Percentiles rank a stretch among this genome's conserved stretches.
Conservation (phyloP, 2,329 filamentous ascomycete species). For the Colletotrichum sp. region DNA sequence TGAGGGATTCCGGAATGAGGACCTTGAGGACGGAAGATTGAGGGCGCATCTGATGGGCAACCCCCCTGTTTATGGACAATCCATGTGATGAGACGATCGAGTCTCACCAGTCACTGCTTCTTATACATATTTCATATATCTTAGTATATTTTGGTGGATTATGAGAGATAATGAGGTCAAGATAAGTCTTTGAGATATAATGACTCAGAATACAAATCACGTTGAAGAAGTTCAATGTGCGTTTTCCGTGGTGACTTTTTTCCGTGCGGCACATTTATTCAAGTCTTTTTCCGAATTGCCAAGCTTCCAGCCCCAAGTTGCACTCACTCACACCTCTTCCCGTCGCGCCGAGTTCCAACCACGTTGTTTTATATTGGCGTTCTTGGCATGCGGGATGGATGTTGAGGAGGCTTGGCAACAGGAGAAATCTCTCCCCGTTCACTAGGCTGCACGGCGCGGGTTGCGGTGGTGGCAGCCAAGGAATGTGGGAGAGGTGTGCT, state of each 20-base stretch:
- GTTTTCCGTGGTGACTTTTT: neutral
- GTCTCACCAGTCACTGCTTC: neutral
- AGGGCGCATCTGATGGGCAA: neutral
- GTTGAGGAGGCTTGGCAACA: neutral
- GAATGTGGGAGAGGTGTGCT: neutral
- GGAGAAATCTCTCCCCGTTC: neutral
- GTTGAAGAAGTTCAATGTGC: neutral
- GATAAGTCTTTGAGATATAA: neutral
- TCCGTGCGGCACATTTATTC: neutral
- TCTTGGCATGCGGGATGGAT: constrained; percentile 1
- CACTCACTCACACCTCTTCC: neutral
- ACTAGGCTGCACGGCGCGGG: neutral
- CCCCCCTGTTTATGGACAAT: neutral
- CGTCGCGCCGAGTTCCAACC: neutral
- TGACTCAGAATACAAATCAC: neutral
- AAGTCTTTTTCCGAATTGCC: neutral
- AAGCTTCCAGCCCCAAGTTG: neutral
- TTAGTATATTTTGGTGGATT: neutral
- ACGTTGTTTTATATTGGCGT: neutral
- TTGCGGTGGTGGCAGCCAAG: neutral
- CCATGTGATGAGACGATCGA: neutral
- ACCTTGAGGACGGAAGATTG: neutral
- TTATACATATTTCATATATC: neutral
- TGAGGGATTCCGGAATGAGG: neutral
- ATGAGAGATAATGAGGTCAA: neutral